Percentiles rank a stretch among this genome's conserved stretches.
Conservation (phyloP, 441 rosid species). For the Aleurites moluccanus region DNA sequence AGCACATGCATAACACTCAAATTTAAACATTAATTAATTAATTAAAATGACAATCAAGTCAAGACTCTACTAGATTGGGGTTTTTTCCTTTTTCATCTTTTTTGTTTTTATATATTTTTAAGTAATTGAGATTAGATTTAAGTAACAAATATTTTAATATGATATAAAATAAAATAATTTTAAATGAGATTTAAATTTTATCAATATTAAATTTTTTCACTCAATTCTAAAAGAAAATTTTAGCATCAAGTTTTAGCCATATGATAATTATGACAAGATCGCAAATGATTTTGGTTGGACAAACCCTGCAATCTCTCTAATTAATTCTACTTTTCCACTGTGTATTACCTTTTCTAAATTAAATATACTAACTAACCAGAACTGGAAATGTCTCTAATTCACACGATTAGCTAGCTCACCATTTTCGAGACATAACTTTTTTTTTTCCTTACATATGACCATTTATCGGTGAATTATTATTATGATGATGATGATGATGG, state of each 20-base stretch:
- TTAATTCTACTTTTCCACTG: not conserved
- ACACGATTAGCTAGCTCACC: constrained; percentile 6
- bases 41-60: not conserved
- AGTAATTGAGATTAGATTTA: not conserved
- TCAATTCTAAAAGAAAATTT: too few relatives aligned
- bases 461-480: too few relatives aligned
- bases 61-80: too few relatives aligned
- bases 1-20: not conserved
- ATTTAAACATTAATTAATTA: not conserved
- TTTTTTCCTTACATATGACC: not conserved
- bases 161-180: too few relatives aligned
- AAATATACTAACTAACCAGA: not conserved
- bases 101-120: not conserved
- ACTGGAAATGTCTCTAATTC: not conserved
- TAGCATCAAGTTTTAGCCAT: not conserved
- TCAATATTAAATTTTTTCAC: too few relatives aligned
- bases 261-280: not conserved
- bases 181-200: too few relatives aligned
- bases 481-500: too few relatives aligned
- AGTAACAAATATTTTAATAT: too few relatives aligned
- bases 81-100: too few relatives aligned
- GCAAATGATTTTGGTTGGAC: not conserved
- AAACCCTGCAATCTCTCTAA: not conserved
- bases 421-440: not conserved
- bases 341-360: not conserved